Conservation (phyloP, 805 yeast species). For the Candida rishiriensis region DNA sequence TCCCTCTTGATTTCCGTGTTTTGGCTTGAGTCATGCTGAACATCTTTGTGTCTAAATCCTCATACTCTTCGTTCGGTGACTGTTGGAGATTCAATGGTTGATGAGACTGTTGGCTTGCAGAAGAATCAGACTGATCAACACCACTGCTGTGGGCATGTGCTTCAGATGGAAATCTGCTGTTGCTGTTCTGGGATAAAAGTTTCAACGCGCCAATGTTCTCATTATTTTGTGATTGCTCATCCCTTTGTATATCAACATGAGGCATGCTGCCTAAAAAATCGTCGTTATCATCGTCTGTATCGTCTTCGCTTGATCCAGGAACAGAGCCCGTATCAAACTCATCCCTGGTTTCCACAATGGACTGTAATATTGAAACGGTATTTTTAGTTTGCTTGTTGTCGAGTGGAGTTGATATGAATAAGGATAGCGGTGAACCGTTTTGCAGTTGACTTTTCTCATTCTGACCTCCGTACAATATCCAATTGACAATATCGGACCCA, state of each 20-base stretch:
- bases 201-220: too few species aligned
- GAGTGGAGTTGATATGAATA: too few species aligned
- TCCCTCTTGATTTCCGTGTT: too few species aligned
- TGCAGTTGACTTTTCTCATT: neutral
- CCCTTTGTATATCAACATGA: slow-evolving; percentile 11
- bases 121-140: too few species aligned
- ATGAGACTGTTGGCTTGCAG: too few species aligned
- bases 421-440: neutral
- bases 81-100: too few species aligned
- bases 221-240: neutral
- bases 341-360: slow-evolving; percentile 9
- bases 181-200: neutral
- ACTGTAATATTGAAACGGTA: slow-evolving; percentile 2
- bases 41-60: too few species aligned
- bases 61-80: too few species aligned
- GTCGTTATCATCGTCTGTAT: slow-evolving; percentile 20
- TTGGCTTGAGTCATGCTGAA: too few species aligned
- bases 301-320: slow-evolving; percentile 6
- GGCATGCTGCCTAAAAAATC: slow-evolving; percentile 23
- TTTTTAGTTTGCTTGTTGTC: too few species aligned
- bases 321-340: slow-evolving; percentile 5
- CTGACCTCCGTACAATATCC: slow-evolving; percentile 8
- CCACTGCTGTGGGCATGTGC: too few species aligned
- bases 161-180: too few species aligned
- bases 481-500: slow-evolving; percentile 8